Evolutionary conservation across 2,329 filamentous ascomycete species (phyloP).

Genomic region (Pyrenophora seminiperda): DNA sequence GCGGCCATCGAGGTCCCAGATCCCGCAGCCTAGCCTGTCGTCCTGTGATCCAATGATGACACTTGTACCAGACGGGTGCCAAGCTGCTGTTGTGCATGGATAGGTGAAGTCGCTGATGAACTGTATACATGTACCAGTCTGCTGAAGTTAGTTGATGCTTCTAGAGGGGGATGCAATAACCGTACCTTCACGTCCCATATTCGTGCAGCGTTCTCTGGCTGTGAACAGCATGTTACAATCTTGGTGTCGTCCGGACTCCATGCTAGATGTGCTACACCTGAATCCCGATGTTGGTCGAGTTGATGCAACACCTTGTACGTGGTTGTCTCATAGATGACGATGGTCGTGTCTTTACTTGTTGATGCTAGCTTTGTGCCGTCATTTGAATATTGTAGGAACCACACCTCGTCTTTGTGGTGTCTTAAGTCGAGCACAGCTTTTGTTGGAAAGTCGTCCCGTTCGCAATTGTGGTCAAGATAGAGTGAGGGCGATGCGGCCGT

Average conservation of each 20-base stretch:
- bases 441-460: slow-evolving; percentile 77
- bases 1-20: slow-evolving; percentile 69
- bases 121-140: slow-evolving; percentile 57
- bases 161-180: not conserved
- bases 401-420: slow-evolving; percentile 81
- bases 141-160: slow-evolving; percentile 12
- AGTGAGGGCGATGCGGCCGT: slow-evolving; percentile 77
- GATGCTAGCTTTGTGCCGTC: slow-evolving; percentile 83
- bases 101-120: slow-evolving; percentile 75
- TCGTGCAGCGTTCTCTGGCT: slow-evolving; percentile 66
- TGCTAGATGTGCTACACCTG: slow-evolving; percentile 77
- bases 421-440: slow-evolving; percentile 71
- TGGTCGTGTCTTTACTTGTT: slow-evolving; percentile 73
- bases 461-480: slow-evolving; percentile 86
- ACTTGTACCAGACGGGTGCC: slow-evolving; percentile 75
- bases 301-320: slow-evolving; percentile 68
- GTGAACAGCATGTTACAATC: slow-evolving; percentile 81
- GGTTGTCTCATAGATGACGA: slow-evolving; percentile 81
- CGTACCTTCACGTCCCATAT: slow-evolving; percentile 67
- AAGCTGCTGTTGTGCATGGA: slow-evolving; percentile 87
- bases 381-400: slow-evolving; percentile 89
- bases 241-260: slow-evolving; percentile 93
- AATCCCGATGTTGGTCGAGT: slow-evolving; percentile 67
- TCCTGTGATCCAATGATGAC: slow-evolving; percentile 70
- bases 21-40: slow-evolving; percentile 40